phyloP scores from a whole-genome alignment of 2,329 filamentous ascomycete species.

The Cytospora piceicola region DNA sequence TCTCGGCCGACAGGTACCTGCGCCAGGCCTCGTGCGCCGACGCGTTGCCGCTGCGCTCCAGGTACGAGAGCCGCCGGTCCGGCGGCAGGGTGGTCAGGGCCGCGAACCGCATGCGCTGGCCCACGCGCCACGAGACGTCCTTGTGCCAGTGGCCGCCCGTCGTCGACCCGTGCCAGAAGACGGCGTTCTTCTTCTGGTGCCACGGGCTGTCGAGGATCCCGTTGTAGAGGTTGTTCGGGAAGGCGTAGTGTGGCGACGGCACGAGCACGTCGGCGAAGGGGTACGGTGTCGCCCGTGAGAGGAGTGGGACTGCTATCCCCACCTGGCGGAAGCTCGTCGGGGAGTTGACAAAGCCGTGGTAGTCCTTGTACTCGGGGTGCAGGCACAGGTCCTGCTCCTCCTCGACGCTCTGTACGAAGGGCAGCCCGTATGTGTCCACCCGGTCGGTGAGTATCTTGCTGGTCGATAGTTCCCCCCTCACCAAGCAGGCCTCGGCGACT shows the following conservation, averaged over 20 bases:
- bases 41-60: slow-evolving; percentile 6
- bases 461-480: slow-evolving; percentile 1
- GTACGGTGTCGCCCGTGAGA: slow-evolving; percentile 21
- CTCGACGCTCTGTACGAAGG: slow-evolving; percentile 42
- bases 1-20: neutral
- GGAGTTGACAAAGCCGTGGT: slow-evolving; percentile 51
- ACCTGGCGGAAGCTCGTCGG: slow-evolving; percentile 45
- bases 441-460: neutral
- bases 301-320: slow-evolving; percentile 7
- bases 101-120: slow-evolving; percentile 27
- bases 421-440: slow-evolving; percentile 37
- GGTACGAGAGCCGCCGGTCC: slow-evolving; percentile 7
- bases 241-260: slow-evolving; percentile 27
- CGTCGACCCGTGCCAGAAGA: slow-evolving; percentile 29
- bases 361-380: slow-evolving; percentile 47
- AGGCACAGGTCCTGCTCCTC: slow-evolving; percentile 46
- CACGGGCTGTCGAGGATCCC: slow-evolving; percentile 15
- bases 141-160: slow-evolving; percentile 27
- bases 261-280: slow-evolving; percentile 27
- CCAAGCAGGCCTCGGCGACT: slow-evolving; percentile 7
- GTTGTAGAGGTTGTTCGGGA: slow-evolving; percentile 23
- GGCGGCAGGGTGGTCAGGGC: slow-evolving; percentile 16
- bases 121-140: slow-evolving; percentile 12
- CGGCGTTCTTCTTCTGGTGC: slow-evolving; percentile 27
- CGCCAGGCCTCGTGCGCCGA: slow-evolving; percentile 6